Percentiles rank a stretch among this genome's conserved stretches.
phyloP scores from a whole-genome alignment of 495 filamentous ascomycete species.

The Tuber brumale region DNA sequence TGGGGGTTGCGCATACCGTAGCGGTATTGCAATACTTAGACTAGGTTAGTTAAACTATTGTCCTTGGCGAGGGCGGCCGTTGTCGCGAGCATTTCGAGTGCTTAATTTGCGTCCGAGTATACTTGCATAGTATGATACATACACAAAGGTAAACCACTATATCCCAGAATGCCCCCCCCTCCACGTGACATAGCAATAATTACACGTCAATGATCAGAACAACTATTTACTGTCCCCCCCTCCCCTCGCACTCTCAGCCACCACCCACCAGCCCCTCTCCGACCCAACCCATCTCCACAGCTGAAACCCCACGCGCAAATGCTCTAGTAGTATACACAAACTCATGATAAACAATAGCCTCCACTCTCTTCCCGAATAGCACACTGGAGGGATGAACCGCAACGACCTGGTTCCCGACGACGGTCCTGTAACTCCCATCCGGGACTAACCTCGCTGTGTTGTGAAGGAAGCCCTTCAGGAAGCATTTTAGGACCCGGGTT shows the following conservation, averaged over 20 bases:
- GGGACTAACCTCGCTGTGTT: conserved; percentile 78
- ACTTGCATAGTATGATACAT: too few relatives aligned
- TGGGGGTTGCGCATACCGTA: too few relatives aligned
- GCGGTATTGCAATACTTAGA: too few relatives aligned
- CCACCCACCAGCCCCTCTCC: conserved; percentile 49
- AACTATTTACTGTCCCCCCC: not conserved
- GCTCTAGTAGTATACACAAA: conserved; percentile 90
- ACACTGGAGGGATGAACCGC: conserved; percentile 85
- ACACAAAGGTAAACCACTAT: not conserved
- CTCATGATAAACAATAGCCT: conserved; percentile 93
- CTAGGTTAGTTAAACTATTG: too few relatives aligned
- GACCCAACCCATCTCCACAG: conserved; percentile 82
- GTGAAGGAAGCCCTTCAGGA: conserved; percentile 70
- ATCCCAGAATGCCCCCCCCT: not conserved
- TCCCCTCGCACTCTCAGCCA: not conserved
- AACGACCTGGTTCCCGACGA: conserved; percentile 75
- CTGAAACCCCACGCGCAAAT: conserved; percentile 83
- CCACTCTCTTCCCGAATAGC: conserved; percentile 76
- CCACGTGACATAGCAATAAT: not conserved
- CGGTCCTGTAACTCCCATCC: conserved; percentile 78
- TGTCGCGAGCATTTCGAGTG: too few relatives aligned
- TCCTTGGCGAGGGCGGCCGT: too few relatives aligned
- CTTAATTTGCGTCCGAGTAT: too few relatives aligned
- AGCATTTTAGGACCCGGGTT: conserved; percentile 63
- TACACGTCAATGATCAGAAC: not conserved